Percentiles rank a stretch among this genome's conserved stretches.
These are phyloP conservation scores for Danielozyma ontarioensis DNA, from an alignment of 805 yeast species.

Conservation along the genomic window DNA sequence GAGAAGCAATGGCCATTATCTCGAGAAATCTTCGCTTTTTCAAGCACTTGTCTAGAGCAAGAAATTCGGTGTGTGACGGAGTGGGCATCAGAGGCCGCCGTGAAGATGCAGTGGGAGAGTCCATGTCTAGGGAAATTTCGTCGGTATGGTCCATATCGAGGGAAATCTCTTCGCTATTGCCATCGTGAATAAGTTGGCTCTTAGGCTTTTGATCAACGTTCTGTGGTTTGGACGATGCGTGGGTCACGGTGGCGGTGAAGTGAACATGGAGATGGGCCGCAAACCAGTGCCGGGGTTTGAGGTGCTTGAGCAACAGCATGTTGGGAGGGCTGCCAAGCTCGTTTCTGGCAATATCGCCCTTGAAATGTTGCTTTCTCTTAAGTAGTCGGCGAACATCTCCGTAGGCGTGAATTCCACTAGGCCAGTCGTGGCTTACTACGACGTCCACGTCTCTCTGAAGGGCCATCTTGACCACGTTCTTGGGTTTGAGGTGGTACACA, in stretches of 20 bases:
- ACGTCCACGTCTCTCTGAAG: conserved; percentile 42
- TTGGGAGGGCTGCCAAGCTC: conserved; percentile 71
- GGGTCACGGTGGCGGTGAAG: conserved; percentile 54
- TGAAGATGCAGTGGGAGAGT: no score
- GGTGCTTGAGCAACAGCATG: conserved; percentile 43
- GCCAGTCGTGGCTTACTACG: conserved; percentile 91
- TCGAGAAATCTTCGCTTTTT: conserved; percentile 60
- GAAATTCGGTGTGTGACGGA: conserved; percentile 40
- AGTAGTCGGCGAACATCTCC: conserved; percentile 57
- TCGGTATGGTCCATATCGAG: conserved; percentile 19
- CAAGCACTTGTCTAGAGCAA: conserved; percentile 83
- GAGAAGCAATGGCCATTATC: conserved; percentile 34
- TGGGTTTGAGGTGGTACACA: conserved; percentile 69
- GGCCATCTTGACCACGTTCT: conserved; percentile 54
- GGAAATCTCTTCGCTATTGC: conserved; percentile 26
- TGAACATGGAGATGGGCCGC: conserved; percentile 84
- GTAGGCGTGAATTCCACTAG: conserved; percentile 62
- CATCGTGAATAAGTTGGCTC: not conserved
- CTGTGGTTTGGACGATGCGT: conserved; percentile 9
- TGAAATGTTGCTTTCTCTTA: conserved; percentile 60
- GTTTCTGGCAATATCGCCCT: conserved; percentile 52
- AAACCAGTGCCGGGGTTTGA: conserved; percentile 75
- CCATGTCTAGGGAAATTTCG: conserved; percentile 9
- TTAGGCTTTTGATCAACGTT: conserved; percentile 2
- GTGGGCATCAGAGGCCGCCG: not conserved